Base-by-base conservation (phyloP, 2,329 filamentous ascomycete species). In the Penicillium palitans region DNA sequence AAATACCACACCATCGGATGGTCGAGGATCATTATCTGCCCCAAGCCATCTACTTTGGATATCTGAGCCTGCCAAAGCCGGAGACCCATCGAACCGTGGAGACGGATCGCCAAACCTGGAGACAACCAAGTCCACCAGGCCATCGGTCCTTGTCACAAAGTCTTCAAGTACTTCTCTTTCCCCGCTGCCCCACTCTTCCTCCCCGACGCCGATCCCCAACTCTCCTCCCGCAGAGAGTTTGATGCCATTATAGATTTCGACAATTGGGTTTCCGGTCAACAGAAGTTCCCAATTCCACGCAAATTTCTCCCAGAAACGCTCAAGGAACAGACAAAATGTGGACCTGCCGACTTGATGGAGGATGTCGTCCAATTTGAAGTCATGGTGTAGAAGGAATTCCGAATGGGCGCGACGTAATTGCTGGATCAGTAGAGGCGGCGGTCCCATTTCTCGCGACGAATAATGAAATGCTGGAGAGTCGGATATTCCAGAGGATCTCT, bases 161-260 rank as follows among this genome's bases (percentile, higher is more conserved):
- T 91, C 91, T 74, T 98, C 93, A 1, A 99, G 80, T 0, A 98
- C 93, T 67, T 96, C 93, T 67, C 93, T 83, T 78, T 98, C 93
- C 33, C 92, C 92, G 71, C 93, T 97, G 5, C 93, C 93, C 73
- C 92, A 89, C 55, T 97, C 91, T 77, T 98, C 95, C 73, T 98
- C 95, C 19, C 95, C 95, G 1, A 98, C 95, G 0, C 95, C 95
- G 46, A 97, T 85, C 17, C 95, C 95, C 27, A 98, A 84, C 76
- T 98, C 93, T 19, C 95, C 93, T 35, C 91, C 92, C 7, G 89
- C 90, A 13, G 93, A 91, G 33, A 99, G 81, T 74, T 96, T 96
- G 70, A 96, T 86, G 6, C 90, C 92, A 12, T 88, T 86, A 68
- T 91, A 92, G 6, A 96, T 81, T 62, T 88, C 88, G 1, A 89